Evolutionary conservation across 805 yeast genomes (phyloP), one percentile per base, ranked within the genome.

Genomic region (Cyberlindnera xishuangbannaensis): DNA sequence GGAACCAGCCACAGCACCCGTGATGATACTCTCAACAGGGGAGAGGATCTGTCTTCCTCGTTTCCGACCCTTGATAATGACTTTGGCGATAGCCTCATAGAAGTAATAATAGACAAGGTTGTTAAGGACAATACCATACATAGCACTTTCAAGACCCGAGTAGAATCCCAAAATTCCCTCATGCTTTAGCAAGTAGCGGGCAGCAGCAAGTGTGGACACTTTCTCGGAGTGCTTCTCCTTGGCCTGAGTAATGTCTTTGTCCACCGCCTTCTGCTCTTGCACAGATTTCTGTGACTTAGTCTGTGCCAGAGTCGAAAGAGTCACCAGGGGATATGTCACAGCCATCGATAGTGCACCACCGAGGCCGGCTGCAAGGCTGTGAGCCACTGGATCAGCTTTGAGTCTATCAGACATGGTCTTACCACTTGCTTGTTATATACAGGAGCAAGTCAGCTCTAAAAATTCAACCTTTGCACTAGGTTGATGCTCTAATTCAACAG

Each of bases 291-390:
- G 29, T 2, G 57, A 56, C 42, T 65, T 69, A n/a, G 90, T 82
- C 55, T 88, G 97, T 4, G 95, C 94, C 33, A 84, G 71, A 0
- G 96, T 87, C 2, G 95, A 81, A 36, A 87, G 61, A 1, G 95
- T 83, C 39, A 85, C 86, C 47, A 88, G 64, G 2, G 97, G 97
- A 54, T 88, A 88, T 1, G 97, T 88, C 25, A 86, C 77, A 1
- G 80, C 71, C 80, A 86, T 82, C 3, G 95, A 74, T 18, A 85
- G 69, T 15, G 90, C 87, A 11, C 97, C 97, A 18, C 95, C 95
- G 6, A 88, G 80, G 22, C 95, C 95, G 9, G 97, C 97, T 6
- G 95, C 83, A 9, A 88, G 58, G n/a, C 96, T 96, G 53, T 88
- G 96, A 11, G 92, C 86, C 5, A 43, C 36, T 3, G 57, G 57